Conservation (phyloP, 306 rosid species). For the Rosa rugosa region DNA sequence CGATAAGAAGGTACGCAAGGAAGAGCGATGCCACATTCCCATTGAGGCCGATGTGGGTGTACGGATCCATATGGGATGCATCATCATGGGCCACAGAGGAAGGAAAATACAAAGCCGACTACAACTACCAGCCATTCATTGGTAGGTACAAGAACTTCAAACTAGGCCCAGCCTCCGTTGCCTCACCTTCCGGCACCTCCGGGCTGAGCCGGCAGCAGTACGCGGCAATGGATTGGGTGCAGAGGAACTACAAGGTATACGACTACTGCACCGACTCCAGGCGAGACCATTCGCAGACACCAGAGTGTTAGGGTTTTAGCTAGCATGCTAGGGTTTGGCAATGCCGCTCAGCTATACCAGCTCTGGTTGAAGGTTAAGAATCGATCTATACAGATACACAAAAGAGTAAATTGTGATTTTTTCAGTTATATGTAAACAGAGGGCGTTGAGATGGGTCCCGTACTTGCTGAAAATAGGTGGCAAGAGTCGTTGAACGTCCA, state of each 20-base stretch:
- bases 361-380: neutral
- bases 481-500: slow-evolving; percentile 58
- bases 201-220: slow-evolving; percentile 53
- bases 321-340: neutral
- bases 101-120: slow-evolving; percentile 88
- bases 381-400: neutral
- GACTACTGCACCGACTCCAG: slow-evolving; percentile 70
- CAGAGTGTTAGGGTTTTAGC: slow-evolving; percentile 55
- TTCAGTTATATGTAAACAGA: neutral
- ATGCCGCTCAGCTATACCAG: neutral
- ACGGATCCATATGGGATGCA: slow-evolving; percentile 97
- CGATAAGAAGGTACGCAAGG: slow-evolving; percentile 69
- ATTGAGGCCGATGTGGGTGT: slow-evolving; percentile 69
- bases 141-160: slow-evolving; percentile 69
- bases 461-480: slow-evolving; percentile 30
- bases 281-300: slow-evolving; percentile 71
- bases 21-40: slow-evolving; percentile 81
- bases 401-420: neutral
- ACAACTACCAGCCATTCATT: slow-evolving; percentile 73
- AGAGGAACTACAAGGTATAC: slow-evolving; percentile 64
- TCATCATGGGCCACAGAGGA: slow-evolving; percentile 89
- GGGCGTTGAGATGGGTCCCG: slow-evolving; percentile 43
- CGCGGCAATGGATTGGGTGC: slow-evolving; percentile 72
- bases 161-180: slow-evolving; percentile 16
- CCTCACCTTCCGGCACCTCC: slow-evolving; percentile 35